Evolutionary conservation across 2,329 filamentous ascomycete genomes (phyloP).

Genomic region (Aspergillus arachidicola): DNA sequence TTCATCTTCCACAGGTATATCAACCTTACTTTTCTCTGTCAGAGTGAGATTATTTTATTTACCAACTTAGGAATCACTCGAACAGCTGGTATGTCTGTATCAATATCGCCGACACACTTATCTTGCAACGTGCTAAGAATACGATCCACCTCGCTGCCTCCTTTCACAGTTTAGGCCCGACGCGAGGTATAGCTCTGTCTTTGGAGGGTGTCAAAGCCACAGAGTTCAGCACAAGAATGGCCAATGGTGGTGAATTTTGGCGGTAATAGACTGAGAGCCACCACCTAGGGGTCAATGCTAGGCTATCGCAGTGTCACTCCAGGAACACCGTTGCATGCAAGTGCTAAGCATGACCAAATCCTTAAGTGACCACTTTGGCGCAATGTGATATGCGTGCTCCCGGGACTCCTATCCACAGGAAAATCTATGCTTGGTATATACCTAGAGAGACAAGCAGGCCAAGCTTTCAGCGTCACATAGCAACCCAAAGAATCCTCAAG

Average conservation of each 20-base stretch:
- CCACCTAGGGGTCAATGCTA: background rate
- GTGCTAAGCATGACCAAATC: conserved; percentile 30
- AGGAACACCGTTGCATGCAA: background rate
- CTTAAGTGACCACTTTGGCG: conserved; percentile 46
- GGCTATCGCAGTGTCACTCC: background rate
- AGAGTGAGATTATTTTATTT: background rate
- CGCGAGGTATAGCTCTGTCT: conserved; percentile 27
- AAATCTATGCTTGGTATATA: conserved; percentile 16
- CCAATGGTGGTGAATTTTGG: background rate
- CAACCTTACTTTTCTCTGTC: background rate
- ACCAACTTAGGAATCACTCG: conserved; percentile 46
- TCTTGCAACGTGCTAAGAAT: conserved; percentile 15
- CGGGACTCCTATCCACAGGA: conserved; percentile 8
- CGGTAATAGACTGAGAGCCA: background rate
- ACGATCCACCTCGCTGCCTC: conserved; percentile 6
- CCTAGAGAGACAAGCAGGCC: conserved; percentile 14
- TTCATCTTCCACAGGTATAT: background rate
- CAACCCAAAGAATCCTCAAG: conserved; percentile 30
- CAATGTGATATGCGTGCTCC: conserved; percentile 13
- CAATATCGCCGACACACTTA: conserved; percentile 48
- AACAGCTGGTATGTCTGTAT: conserved; percentile 49
- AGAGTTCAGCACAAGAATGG: conserved; percentile 12
- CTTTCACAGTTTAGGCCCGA: conserved; percentile 25
- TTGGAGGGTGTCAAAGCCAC: conserved; percentile 23
- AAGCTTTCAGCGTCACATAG: conserved; percentile 62